A percentile compares a stretch with the other conserved stretches of the same genome.
These are phyloP conservation scores for Adansonia digitata DNA, from an alignment of 345 rosid genomes.

Conservation along the genomic window DNA sequence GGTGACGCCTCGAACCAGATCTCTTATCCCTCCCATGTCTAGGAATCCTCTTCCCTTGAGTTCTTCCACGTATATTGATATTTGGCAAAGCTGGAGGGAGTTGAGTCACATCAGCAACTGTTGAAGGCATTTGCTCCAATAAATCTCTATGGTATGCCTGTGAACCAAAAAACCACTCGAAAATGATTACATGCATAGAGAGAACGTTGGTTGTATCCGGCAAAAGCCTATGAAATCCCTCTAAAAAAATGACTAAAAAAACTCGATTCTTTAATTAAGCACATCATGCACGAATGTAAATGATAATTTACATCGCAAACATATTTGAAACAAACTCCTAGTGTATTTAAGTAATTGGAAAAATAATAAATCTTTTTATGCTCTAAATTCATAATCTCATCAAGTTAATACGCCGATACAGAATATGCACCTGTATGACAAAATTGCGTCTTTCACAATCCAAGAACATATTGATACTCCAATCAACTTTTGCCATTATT, in stretches of 20 bases:
- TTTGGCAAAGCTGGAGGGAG: constrained; percentile 26
- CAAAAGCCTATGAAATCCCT: neutral
- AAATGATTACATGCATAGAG: neutral
- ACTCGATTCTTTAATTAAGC: neutral
- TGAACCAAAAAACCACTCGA: neutral
- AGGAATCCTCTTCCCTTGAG: constrained; percentile 33
- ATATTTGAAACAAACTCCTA: neutral
- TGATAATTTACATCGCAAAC: neutral
- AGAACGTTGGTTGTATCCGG: too few species aligned
- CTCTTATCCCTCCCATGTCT: constrained; percentile 48
- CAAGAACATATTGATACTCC: constrained; percentile 73
- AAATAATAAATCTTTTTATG: neutral
- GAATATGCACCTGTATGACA: constrained; percentile 64
- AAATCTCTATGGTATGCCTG: constrained; percentile 81
- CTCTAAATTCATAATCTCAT: neutral
- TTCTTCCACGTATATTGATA: constrained; percentile 19
- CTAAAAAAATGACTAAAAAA: neutral
- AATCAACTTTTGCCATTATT: constrained; percentile 56
- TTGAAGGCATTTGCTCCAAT: constrained; percentile 62
- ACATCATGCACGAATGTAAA: neutral
- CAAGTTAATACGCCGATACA: constrained; percentile 4
- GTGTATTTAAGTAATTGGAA: neutral
- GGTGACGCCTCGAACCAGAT: constrained; percentile 50
- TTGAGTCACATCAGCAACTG: constrained; percentile 19
- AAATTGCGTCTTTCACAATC: constrained; percentile 94